Conservation (phyloP, 2,329 filamentous ascomycete genomes). For the Metarhizium robertsii region DNA sequence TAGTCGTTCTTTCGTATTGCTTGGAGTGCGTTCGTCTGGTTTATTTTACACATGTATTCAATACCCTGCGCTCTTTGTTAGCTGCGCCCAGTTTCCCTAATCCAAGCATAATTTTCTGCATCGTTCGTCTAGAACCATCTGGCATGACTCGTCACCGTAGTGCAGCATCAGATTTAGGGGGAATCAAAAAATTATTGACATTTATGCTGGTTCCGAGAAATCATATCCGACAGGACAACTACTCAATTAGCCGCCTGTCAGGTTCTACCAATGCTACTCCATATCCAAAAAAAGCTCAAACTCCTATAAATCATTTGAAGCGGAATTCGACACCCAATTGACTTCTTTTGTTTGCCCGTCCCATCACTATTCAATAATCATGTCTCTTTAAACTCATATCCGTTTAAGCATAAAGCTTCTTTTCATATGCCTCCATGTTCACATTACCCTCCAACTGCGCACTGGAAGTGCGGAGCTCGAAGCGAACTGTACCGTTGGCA, state of each 20-base stretch:
- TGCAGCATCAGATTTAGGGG: neutral
- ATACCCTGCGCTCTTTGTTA: neutral
- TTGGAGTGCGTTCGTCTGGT: neutral
- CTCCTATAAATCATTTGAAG: neutral
- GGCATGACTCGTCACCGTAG: neutral
- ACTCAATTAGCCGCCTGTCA: conserved; percentile 3
- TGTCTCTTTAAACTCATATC: neutral
- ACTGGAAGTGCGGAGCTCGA: conserved; percentile 89
- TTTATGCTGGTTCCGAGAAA: neutral
- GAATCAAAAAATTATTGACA: conserved; percentile 1
- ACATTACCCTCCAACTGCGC: conserved; percentile 95
- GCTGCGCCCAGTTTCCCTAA: neutral
- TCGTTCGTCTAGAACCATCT: neutral
- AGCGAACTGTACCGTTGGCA: conserved; percentile 65
- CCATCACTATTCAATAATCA: neutral
- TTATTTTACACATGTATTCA: neutral
- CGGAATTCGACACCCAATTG: neutral
- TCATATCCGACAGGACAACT: neutral
- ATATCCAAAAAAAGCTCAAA: neutral
- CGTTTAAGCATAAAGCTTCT: conserved; percentile 89
- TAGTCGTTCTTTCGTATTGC: neutral
- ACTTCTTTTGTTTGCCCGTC: neutral
- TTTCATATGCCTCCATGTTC: conserved; percentile 98
- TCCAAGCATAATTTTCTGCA: neutral
- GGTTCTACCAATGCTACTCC: conserved; percentile 3